Evolutionary conservation across 2,329 filamentous ascomycete species (phyloP).

Genomic region (Fragosphaeria purpurea): DNA sequence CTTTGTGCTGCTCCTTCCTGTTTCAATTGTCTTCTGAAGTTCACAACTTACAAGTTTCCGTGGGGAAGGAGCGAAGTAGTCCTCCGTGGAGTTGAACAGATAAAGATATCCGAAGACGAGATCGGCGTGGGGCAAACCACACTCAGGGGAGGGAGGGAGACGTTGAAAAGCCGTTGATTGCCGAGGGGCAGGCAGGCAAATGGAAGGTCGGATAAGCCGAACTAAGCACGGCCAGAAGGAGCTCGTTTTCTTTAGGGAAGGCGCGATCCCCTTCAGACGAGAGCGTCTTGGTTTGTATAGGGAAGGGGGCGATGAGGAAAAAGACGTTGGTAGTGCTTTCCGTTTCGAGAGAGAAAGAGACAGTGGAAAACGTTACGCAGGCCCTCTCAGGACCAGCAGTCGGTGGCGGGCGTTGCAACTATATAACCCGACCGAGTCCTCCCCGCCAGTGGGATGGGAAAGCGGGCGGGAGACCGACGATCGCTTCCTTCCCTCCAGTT

Average conservation of each 20-base stretch:
- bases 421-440: not conserved
- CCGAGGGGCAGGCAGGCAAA: slow-evolving; percentile 4
- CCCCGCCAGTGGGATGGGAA: too few species aligned
- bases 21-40: not conserved
- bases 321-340: too few species aligned
- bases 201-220: slow-evolving; percentile 1
- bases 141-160: not conserved
- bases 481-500: too few species aligned
- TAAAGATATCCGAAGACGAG: not conserved
- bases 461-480: too few species aligned
- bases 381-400: not conserved
- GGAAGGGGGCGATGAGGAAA: too few species aligned
- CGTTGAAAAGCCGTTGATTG: slow-evolving; percentile 5
- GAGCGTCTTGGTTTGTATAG: too few species aligned
- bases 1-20: not conserved
- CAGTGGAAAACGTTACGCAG: slow-evolving; percentile 7
- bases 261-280: too few species aligned
- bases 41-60: too few species aligned
- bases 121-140: slow-evolving; percentile 2
- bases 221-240: not conserved
- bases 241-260: too few species aligned
- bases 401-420: not conserved
- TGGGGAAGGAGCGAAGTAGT: too few species aligned
- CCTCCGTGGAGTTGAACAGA: too few species aligned
- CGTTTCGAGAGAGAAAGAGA: too few species aligned